phyloP scores from a whole-genome alignment of 2,329 filamentous ascomycete genomes.

The Podosphaera xanthii region DNA sequence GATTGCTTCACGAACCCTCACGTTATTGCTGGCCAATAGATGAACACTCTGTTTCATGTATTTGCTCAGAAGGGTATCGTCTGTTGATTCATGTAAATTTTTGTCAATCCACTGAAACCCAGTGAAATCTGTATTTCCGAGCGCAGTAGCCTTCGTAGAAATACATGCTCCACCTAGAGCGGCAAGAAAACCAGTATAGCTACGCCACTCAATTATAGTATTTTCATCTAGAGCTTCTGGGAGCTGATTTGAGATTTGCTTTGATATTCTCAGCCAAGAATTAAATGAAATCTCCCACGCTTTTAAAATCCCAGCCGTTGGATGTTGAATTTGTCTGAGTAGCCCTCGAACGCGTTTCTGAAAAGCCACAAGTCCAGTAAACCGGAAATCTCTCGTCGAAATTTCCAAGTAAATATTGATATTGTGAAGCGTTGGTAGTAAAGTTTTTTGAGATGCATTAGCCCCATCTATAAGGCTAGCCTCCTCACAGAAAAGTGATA shows the following conservation, averaged over 20 bases:
- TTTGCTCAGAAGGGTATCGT: conserved; percentile 34
- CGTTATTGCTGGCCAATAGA: conserved; percentile 38
- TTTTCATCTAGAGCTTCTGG: conserved; percentile 30
- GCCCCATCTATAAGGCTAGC: conserved; percentile 29
- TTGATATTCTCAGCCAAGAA: conserved; percentile 39
- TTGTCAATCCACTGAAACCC: conserved; percentile 37
- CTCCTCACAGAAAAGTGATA: conserved; percentile 39
- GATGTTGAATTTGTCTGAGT: conserved; percentile 34
- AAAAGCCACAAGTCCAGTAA: conserved; percentile 46
- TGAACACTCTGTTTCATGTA: conserved; percentile 42
- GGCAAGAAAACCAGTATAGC: conserved; percentile 44
- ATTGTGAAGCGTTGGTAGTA: conserved; percentile 33
- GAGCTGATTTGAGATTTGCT: conserved; percentile 32
- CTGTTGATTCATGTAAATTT: conserved; percentile 31
- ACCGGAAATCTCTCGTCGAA: conserved; percentile 37
- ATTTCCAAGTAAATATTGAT: conserved; percentile 37
- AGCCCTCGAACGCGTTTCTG: conserved; percentile 40
- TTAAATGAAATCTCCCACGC: conserved; percentile 46
- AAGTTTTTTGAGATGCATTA: conserved; percentile 26
- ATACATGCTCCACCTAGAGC: conserved; percentile 44
- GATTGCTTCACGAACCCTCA: conserved; percentile 42
- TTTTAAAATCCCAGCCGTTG: conserved; percentile 40
- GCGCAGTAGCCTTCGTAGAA: conserved; percentile 28
- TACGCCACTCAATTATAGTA: conserved; percentile 40
- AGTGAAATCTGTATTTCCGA: conserved; percentile 33